Evolutionary conservation across 164 flowering plant genomes (phyloP).

Genomic region (Berberis thunbergii): DNA sequence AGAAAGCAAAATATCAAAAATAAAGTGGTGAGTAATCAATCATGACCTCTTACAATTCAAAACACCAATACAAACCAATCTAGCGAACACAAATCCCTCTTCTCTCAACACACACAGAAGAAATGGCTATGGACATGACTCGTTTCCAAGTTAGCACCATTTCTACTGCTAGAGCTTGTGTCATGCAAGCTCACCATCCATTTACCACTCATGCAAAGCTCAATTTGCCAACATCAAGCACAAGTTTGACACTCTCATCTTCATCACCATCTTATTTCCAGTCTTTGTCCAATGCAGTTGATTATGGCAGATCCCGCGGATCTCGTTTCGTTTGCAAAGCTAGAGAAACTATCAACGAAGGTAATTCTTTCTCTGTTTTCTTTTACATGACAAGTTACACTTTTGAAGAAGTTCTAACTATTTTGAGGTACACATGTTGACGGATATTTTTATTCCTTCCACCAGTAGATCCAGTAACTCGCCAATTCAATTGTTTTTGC

Average conservation of each 20-base stretch:
- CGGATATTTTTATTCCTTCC: too few relatives aligned
- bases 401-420: background rate
- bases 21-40: background rate
- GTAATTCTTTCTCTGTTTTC: conserved; percentile 12
- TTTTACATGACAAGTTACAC: background rate
- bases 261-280: conserved; percentile 5
- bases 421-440: too few relatives aligned
- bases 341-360: conserved; percentile 35
- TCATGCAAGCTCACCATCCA: conserved; percentile 15
- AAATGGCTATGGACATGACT: conserved; percentile 33
- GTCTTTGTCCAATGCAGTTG: conserved; percentile 7
- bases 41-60: background rate
- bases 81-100: background rate
- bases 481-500: too few relatives aligned
- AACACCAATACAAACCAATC: background rate
- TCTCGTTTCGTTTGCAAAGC: conserved; percentile 44
- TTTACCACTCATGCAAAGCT: conserved; percentile 22
- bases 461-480: too few relatives aligned
- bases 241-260: background rate
- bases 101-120: conserved; percentile 1
- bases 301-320: conserved; percentile 7
- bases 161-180: conserved; percentile 23
- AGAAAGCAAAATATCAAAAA: background rate
- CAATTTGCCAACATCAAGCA: conserved; percentile 24
- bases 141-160: conserved; percentile 38